Percentiles rank a stretch among this genome's conserved stretches.
Evolutionary conservation across 2,329 filamentous ascomycete species (phyloP).

Genomic region (Metarhizium guizhouense): DNA sequence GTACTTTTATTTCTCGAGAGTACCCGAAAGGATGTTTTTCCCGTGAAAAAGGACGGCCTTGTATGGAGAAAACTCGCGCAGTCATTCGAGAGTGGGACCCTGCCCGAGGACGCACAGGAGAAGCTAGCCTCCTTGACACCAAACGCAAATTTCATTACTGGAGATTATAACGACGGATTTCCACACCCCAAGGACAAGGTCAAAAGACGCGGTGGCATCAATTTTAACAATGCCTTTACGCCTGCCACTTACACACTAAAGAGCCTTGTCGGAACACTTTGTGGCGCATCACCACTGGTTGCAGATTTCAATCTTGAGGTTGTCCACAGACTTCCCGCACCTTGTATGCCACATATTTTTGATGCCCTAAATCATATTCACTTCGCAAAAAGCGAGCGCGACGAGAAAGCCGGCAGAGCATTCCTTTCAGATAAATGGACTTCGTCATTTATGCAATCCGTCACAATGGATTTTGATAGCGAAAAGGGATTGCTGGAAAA

Average conservation of each 20-base stretch:
- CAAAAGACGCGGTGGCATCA: constrained; percentile 28
- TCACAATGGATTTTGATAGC: constrained; percentile 22
- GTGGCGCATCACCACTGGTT: constrained; percentile 31
- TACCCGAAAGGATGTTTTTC: constrained; percentile 35
- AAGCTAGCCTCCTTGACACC: constrained; percentile 20
- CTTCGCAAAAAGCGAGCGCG: constrained; percentile 8
- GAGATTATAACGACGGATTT: constrained; percentile 27
- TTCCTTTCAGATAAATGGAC: constrained; percentile 20
- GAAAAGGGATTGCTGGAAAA: constrained; percentile 16
- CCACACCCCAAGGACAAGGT: constrained; percentile 10
- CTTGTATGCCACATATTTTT: constrained; percentile 32
- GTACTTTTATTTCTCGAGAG: constrained; percentile 36
- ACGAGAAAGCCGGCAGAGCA: constrained; percentile 2
- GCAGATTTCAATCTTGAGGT: constrained; percentile 34
- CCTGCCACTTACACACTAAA: constrained; percentile 35
- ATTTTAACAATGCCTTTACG: constrained; percentile 30
- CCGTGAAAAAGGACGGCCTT: constrained; percentile 29
- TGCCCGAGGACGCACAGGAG: constrained; percentile 23
- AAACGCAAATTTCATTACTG: constrained; percentile 24
- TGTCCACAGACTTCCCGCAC: constrained; percentile 32
- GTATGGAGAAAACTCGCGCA: constrained; percentile 25
- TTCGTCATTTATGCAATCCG: constrained; percentile 22
- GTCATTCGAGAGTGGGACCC: constrained; percentile 20
- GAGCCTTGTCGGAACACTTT: constrained; percentile 31
- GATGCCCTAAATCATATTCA: constrained; percentile 20